Base-by-base conservation (phyloP, 2,329 filamentous ascomycete genomes). In the Colletotrichum endophyticum region DNA sequence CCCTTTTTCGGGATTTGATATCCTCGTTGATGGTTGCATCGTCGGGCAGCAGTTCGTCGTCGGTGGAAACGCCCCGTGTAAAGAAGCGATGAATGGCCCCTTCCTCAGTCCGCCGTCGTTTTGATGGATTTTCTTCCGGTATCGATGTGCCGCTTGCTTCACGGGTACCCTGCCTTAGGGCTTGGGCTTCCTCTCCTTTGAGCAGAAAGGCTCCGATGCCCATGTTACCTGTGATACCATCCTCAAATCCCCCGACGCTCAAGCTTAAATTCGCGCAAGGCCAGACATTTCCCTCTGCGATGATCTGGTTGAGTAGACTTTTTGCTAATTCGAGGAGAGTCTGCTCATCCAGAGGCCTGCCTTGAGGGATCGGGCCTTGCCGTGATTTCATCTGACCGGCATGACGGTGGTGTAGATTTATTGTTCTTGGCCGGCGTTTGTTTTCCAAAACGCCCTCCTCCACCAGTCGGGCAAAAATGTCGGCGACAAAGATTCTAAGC, bases 361-460 rank as follows among this genome's bases (percentile, higher is more conserved):
- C 95, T 66, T 93, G 90, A 1, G 96, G 94, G 62, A 99, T 98
- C 2, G 94, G 92, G 6, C 89, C 89, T 82, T 94, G 93, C 63
- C 94, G 93, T 75, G 95, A 98, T 79, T 93, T 92, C 66, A 92
- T 94, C 83, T 96, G 94, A 3, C 89, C 90, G 19, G 90, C 92
- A 81, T 95, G 92, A 30, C 95, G 91, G 83, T 98, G 94, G 82
- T 98, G 95, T 75, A 99, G 84, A 77, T 95, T 96, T 78, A 98
- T 94, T 1, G 94, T 96, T 81, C 93, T 96, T 5, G 97, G 97
- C 69, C 96, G 91, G 56, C 96, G 92, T 84, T 93, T 96, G 83
- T 98, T 94, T 83, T 98, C 96, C 73, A 96, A 86, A 4, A 98
- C 94, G 25, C 95, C 96, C 85, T 99, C 96, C 82, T 99, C 96